phyloP scores from a whole-genome alignment of 2,329 filamentous ascomycete species.

The Capronia americana region DNA sequence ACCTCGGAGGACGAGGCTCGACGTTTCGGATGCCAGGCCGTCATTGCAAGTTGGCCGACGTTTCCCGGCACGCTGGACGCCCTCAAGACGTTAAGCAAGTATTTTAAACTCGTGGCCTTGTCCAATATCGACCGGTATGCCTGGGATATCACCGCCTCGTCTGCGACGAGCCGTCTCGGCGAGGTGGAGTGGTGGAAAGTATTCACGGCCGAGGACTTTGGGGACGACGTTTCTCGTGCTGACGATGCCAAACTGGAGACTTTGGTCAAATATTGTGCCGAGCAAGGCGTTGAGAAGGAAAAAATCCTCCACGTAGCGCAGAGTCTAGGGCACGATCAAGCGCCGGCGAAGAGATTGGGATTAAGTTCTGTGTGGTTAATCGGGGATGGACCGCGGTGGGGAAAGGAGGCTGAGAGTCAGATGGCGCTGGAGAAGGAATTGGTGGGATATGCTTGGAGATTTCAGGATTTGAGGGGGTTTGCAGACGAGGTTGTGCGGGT shows the following conservation, averaged over 20 bases:
- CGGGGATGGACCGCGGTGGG: slow-evolving; percentile 39
- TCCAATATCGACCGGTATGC: slow-evolving; percentile 64
- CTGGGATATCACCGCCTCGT: slow-evolving; percentile 50
- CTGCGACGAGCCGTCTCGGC: slow-evolving; percentile 65
- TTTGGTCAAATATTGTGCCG: slow-evolving; percentile 60
- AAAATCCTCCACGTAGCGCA: slow-evolving; percentile 72
- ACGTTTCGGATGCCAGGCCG: slow-evolving; percentile 53
- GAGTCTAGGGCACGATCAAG: slow-evolving; percentile 71
- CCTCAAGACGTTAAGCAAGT: slow-evolving; percentile 54
- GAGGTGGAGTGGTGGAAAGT: slow-evolving; percentile 54
- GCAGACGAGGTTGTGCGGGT: slow-evolving; percentile 29
- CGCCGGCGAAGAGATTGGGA: slow-evolving; percentile 66
- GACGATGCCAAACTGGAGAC: slow-evolving; percentile 40
- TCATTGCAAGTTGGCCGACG: slow-evolving; percentile 59
- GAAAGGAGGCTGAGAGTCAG: slow-evolving; percentile 38
- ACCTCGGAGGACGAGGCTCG: slow-evolving; percentile 47
- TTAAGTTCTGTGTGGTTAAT: slow-evolving; percentile 65
- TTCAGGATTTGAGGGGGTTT: slow-evolving; percentile 34
- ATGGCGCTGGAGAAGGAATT: slow-evolving; percentile 39
- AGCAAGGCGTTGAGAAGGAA: slow-evolving; percentile 61
- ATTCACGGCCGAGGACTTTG: slow-evolving; percentile 73
- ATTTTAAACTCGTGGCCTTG: slow-evolving; percentile 63
- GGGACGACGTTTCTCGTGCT: slow-evolving; percentile 56
- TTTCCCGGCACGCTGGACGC: slow-evolving; percentile 65
- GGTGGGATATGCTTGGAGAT: slow-evolving; percentile 39